Evolutionary conservation across 345 rosid species (phyloP).

Genomic region (Arabis hirsuta): DNA sequence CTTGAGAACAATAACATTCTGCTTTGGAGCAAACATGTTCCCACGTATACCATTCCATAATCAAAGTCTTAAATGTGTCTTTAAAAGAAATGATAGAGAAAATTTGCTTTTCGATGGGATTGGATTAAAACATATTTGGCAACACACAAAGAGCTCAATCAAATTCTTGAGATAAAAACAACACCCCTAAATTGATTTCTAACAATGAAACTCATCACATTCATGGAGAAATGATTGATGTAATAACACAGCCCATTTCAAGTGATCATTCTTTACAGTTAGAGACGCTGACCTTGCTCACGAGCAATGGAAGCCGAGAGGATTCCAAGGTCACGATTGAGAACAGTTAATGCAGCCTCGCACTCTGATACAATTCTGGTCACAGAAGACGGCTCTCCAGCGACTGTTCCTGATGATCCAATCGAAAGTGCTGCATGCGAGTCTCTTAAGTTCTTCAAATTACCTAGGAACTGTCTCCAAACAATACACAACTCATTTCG

Average conservation of each 20-base stretch:
- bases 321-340: conserved; percentile 86
- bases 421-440: conserved; percentile 91
- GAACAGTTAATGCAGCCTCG: conserved; percentile 82
- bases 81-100: neutral
- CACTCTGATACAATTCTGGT: conserved; percentile 88
- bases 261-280: conserved; percentile 25
- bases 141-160: neutral
- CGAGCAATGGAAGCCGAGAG: conserved; percentile 89
- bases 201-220: conserved; percentile 6
- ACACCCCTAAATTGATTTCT: conserved; percentile 26
- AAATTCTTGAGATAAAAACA: conserved; percentile 1
- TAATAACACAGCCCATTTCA: neutral
- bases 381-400: conserved; percentile 90
- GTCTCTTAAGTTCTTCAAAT: conserved; percentile 94
- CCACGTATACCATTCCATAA: neutral
- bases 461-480: conserved; percentile 78
- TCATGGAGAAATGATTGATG: conserved; percentile 6
- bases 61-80: neutral
- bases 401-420: conserved; percentile 79
- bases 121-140: conserved; percentile 6
- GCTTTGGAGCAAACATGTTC: neutral
- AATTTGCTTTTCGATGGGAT: neutral
- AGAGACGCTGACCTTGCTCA: conserved; percentile 57
- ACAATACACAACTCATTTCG: conserved; percentile 15
- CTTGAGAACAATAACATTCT: neutral